phyloP scores from a whole-genome alignment of 2,329 filamentous ascomycete species.

The Trichoderma polysporum region DNA sequence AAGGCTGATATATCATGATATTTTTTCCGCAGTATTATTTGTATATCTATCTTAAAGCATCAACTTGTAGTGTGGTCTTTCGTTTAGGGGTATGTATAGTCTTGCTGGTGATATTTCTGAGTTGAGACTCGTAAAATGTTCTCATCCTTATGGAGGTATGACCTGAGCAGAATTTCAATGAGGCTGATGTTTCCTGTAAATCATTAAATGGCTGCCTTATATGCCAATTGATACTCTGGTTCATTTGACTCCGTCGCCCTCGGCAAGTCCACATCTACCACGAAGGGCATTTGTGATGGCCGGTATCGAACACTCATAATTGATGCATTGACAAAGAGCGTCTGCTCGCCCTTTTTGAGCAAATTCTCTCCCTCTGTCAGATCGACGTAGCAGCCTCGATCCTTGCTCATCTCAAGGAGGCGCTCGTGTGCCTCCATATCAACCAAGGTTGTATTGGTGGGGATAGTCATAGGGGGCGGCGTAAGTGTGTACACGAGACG shows the following conservation, averaged over 20 bases:
- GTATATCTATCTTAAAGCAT: background rate
- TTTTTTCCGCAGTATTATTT: background rate
- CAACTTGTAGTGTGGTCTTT: background rate
- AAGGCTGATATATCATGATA: background rate
- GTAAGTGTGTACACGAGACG: conserved; percentile 36
- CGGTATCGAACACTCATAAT: conserved; percentile 46
- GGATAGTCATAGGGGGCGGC: conserved; percentile 27
- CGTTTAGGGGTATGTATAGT: background rate
- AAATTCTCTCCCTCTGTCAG: conserved; percentile 35
- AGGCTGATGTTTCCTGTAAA: background rate
- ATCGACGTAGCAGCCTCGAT: conserved; percentile 40
- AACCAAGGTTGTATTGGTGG: conserved; percentile 23
- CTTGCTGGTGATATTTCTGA: background rate
- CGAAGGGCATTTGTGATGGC: conserved; percentile 51
- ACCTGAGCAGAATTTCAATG: background rate
- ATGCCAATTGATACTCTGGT: background rate
- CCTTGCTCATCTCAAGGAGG: conserved; percentile 27
- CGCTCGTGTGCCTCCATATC: conserved; percentile 22
- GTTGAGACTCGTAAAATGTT: background rate
- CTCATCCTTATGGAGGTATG: background rate
- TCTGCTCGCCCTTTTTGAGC: conserved; percentile 45
- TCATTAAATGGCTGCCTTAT: background rate
- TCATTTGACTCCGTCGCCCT: background rate
- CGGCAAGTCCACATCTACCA: conserved; percentile 50
- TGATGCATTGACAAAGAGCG: conserved; percentile 60